Percentiles rank a stretch among this genome's conserved stretches.
Evolutionary conservation across 768 basidiomycete species (phyloP).

Genomic region (Naematelia aurantialba): DNA sequence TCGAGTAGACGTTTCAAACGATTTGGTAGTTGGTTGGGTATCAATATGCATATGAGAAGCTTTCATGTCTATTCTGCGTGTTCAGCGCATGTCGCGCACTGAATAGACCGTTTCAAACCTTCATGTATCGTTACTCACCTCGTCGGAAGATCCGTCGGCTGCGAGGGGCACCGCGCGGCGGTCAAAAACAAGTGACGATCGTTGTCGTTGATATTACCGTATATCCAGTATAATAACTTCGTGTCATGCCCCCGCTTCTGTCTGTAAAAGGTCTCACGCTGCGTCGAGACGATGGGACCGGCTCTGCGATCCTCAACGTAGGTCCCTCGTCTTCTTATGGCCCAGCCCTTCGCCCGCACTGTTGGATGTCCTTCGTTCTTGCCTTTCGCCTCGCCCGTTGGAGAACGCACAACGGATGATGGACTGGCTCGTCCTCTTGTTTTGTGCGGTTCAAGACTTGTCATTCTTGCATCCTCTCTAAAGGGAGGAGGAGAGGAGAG

Average conservation of each 20-base stretch:
- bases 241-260: slow-evolving; percentile 12
- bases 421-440: no score
- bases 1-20: slow-evolving; percentile 16
- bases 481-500: not conserved
- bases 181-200: not conserved
- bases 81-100: no score
- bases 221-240: not conserved
- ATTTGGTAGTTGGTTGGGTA: slow-evolving; percentile 1
- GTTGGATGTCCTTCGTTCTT: not conserved
- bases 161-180: no score
- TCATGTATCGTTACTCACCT: no score
- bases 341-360: slow-evolving; percentile 3
- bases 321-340: slow-evolving; percentile 55
- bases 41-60: slow-evolving; percentile 11
- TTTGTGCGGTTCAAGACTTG: not conserved
- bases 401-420: no score
- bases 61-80: not conserved
- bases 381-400: no score
- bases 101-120: no score
- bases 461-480: not conserved
- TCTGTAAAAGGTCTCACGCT: slow-evolving; percentile 25
- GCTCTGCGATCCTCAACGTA: slow-evolving; percentile 36
- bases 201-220: no score
- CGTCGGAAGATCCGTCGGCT: not conserved
- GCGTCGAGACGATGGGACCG: slow-evolving; percentile 26